phyloP scores from a whole-genome alignment of 306 rosid species.

The Benincasa hispida region DNA sequence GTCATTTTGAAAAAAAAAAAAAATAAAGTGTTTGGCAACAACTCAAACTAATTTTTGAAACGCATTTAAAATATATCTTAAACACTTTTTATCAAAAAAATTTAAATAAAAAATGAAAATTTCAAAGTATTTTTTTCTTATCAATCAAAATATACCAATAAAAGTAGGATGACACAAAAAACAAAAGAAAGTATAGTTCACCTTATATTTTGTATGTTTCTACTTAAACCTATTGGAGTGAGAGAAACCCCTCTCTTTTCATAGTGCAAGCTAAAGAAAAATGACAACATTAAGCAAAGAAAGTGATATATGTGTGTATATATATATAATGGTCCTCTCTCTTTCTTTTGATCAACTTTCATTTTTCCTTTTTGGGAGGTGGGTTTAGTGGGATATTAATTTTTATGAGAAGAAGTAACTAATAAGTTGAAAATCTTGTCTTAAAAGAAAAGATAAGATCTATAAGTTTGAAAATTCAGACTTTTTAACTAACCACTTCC shows the following conservation, averaged over 20 bases:
- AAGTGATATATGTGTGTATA: background rate
- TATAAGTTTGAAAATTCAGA: background rate
- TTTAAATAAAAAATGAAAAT: too few species aligned
- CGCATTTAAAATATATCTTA: too few species aligned
- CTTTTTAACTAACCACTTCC: background rate
- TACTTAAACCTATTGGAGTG: background rate
- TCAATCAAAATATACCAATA: too few species aligned
- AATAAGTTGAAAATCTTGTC: background rate
- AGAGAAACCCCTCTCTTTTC: background rate
- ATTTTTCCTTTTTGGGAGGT: background rate
- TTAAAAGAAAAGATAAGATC: background rate
- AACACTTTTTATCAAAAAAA: too few species aligned
- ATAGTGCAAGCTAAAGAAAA: background rate
- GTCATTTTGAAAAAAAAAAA: too few species aligned
- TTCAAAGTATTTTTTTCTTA: too few species aligned
- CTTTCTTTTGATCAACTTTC: background rate
- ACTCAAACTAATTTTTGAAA: too few species aligned
- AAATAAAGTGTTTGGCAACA: too few species aligned
- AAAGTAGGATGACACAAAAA: too few species aligned
- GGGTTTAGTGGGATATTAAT: constrained; percentile 6
- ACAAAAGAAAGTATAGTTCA: too few species aligned
- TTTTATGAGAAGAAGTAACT: background rate
- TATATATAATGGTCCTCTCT: background rate
- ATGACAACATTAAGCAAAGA: background rate
- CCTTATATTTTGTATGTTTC: background rate